These are phyloP conservation scores for Neurospora sp. DNA, from an alignment of 495 filamentous ascomycete species.

Conservation along the genomic window DNA sequence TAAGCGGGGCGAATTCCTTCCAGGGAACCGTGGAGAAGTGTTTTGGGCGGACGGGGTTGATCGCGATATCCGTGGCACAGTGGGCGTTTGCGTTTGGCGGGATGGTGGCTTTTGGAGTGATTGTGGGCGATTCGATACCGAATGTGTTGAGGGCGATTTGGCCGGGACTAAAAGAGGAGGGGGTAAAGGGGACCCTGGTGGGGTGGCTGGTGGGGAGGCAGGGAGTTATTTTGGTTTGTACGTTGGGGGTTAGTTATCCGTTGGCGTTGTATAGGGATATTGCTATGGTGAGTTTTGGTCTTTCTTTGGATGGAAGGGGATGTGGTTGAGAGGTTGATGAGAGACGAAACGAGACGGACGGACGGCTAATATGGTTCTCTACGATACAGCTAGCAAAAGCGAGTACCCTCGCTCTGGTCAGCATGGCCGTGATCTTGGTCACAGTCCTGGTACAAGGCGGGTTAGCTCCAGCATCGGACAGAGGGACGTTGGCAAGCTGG, in stretches of 20 bases:
- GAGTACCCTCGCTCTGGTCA: conserved; percentile 78
- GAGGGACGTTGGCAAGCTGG: conserved; percentile 53
- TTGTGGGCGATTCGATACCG: conserved; percentile 91
- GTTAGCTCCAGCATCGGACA: conserved; percentile 55
- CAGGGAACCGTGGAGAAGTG: conserved; percentile 92
- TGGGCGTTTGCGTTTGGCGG: conserved; percentile 98
- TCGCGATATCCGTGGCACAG: conserved; percentile 86
- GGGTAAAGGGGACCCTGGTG: conserved; percentile 70
- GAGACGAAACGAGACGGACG: not conserved
- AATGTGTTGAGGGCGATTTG: conserved; percentile 77
- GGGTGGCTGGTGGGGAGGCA: conserved; percentile 71
- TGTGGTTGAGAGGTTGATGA: not conserved
- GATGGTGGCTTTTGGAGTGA: conserved; percentile 96
- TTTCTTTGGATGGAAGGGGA: not conserved
- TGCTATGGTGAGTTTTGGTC: conserved; percentile 62
- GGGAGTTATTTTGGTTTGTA: conserved; percentile 77
- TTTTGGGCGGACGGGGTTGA: conserved; percentile 76
- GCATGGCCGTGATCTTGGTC: conserved; percentile 81
- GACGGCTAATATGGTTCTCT: not conserved
- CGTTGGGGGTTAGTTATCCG: conserved; percentile 80
- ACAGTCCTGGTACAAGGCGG: conserved; percentile 83
- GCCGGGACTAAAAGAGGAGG: conserved; percentile 59
- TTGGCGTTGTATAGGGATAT: conserved; percentile 92
- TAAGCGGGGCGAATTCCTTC: conserved; percentile 85
- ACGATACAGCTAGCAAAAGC: conserved; percentile 75